Percentiles rank a stretch among this genome's conserved stretches.
phyloP scores from a whole-genome alignment of 202 grass and related monocot species.

The Hordeum pubiflorum region DNA sequence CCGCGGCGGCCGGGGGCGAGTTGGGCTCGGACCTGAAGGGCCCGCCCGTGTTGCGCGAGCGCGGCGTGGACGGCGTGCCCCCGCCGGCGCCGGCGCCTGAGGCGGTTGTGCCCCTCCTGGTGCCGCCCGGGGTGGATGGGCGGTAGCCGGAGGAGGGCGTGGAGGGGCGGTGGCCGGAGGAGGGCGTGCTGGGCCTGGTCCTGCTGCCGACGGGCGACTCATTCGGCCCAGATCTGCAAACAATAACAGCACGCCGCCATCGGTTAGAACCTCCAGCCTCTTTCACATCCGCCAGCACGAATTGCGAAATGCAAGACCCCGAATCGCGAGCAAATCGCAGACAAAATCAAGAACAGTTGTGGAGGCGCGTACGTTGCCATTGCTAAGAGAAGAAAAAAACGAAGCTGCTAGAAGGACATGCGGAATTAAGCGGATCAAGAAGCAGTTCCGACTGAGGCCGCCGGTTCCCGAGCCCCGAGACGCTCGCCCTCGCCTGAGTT shows the following conservation, averaged over 20 bases:
- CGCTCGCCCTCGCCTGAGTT: neutral
- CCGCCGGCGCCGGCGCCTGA: conserved; percentile 4
- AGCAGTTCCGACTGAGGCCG: neutral
- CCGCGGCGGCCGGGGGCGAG: conserved; percentile 41
- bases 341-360: neutral
- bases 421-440: neutral
- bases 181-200: conserved; percentile 55
- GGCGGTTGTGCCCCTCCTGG: conserved; percentile 2
- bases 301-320: neutral
- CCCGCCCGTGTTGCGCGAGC: conserved; percentile 41
- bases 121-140: conserved; percentile 37
- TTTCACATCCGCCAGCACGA: too few relatives aligned
- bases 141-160: conserved; percentile 37
- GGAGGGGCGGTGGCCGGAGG: conserved; percentile 37
- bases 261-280: neutral
- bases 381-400: neutral
- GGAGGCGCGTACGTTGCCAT: neutral
- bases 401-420: neutral
- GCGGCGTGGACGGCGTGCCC: conserved; percentile 51
- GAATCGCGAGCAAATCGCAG: neutral
- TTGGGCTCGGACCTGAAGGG: conserved; percentile 53
- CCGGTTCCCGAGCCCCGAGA: neutral
- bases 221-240: conserved; percentile 76
- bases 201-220: conserved; percentile 59
- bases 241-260: neutral